phyloP scores from a whole-genome alignment of 2,329 filamentous ascomycete genomes.

The Ploettnerulaceae sp. region DNA sequence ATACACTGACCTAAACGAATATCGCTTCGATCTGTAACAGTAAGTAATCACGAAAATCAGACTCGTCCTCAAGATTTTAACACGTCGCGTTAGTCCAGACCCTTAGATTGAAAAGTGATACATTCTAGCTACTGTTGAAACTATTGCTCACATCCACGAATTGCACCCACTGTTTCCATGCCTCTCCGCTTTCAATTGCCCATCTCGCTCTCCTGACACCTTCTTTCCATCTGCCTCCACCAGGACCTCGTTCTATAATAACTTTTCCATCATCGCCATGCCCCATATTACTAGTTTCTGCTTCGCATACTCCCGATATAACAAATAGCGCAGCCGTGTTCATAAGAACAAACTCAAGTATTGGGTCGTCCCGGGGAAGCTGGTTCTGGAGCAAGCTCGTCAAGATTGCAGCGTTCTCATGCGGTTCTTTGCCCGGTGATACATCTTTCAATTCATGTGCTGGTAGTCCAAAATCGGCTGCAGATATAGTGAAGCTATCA shows the following conservation, averaged over 20 bases:
- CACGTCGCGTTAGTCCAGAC: not conserved
- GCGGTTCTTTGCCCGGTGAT: slow-evolving; percentile 77
- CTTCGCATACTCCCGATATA: slow-evolving; percentile 79
- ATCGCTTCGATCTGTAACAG: not conserved
- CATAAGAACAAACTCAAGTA: slow-evolving; percentile 89
- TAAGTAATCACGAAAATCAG: too few species aligned
- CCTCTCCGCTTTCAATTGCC: slow-evolving; percentile 81
- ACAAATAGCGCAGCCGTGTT: slow-evolving; percentile 90
- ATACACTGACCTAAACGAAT: not conserved
- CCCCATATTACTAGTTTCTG: slow-evolving; percentile 74
- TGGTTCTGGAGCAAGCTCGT: slow-evolving; percentile 71
- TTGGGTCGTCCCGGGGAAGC: slow-evolving; percentile 70
- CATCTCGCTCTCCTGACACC: slow-evolving; percentile 81
- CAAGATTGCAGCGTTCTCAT: slow-evolving; percentile 82
- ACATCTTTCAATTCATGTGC: slow-evolving; percentile 71
- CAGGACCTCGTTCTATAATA: slow-evolving; percentile 76
- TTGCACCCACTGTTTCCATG: slow-evolving; percentile 73
- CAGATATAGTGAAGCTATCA: slow-evolving; percentile 72
- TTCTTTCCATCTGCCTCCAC: slow-evolving; percentile 89
- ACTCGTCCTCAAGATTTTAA: not conserved
- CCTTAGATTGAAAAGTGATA: not conserved
- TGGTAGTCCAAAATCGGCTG: slow-evolving; percentile 81
- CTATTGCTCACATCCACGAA: slow-evolving; percentile 70
- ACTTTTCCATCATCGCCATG: slow-evolving; percentile 75
- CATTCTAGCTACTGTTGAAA: slow-evolving; percentile 13